Conservation (phyloP, 306 rosid genomes). For the Lathyrus tuberosus region DNA sequence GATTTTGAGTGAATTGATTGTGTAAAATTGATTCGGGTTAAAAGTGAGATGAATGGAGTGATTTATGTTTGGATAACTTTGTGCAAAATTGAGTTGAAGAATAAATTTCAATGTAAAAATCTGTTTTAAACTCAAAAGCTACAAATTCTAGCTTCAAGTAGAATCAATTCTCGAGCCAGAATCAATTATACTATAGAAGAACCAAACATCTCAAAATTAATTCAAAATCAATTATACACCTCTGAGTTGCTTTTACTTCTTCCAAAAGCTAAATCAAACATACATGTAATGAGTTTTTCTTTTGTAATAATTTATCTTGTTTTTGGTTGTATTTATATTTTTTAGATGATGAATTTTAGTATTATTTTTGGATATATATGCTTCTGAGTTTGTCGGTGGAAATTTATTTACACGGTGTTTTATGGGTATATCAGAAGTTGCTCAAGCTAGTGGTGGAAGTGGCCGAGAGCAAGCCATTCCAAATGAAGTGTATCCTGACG, state of each 20-base stretch:
- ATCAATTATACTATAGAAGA: background rate
- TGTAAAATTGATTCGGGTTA: too few species aligned
- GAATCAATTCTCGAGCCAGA: background rate
- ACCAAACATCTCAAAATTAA: too few species aligned
- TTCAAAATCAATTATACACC: background rate
- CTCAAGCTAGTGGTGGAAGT: constrained; percentile 50
- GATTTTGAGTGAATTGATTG: too few species aligned
- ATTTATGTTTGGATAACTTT: too few species aligned
- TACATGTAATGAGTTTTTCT: background rate
- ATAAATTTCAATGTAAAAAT: too few species aligned
- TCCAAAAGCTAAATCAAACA: background rate
- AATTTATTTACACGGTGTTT: constrained; percentile 3
- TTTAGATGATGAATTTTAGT: background rate
- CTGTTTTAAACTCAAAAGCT: too few species aligned
- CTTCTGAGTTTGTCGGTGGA: constrained; percentile 1
- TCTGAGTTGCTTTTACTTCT: too few species aligned
- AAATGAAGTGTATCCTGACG: constrained; percentile 46
- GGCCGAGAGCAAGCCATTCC: constrained; percentile 41
- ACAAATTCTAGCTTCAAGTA: too few species aligned
- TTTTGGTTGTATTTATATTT: background rate
- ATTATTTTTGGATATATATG: constrained; percentile 3
- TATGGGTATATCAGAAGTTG: constrained; percentile 44
- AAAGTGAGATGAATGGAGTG: too few species aligned
- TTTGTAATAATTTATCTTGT: too few species aligned
- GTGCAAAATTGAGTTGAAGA: too few species aligned